phyloP scores from a whole-genome alignment of 768 basidiomycete species.

The Boletus pseudo-olivaceus region DNA sequence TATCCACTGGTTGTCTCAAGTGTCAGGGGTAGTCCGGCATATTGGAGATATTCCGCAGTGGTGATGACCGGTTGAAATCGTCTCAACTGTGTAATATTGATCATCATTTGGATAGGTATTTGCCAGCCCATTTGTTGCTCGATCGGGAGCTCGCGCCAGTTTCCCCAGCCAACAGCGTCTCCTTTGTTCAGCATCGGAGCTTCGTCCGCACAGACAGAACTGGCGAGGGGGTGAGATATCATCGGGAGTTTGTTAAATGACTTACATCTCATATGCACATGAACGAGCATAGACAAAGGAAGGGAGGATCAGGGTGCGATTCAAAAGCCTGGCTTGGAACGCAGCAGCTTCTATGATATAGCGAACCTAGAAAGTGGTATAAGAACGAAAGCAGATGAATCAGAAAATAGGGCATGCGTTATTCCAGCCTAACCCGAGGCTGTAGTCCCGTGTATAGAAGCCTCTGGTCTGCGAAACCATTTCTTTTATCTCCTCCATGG shows the following conservation, averaged over 20 bases:
- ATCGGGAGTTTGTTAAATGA: neutral
- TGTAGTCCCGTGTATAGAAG: constrained; percentile 41
- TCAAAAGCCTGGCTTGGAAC: constrained; percentile 37
- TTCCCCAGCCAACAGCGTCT: constrained; percentile 36
- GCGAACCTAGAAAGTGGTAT: constrained; percentile 30
- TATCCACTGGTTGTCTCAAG: constrained; percentile 36
- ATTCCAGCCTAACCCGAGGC: constrained; percentile 45
- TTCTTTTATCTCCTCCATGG: constrained; percentile 29
- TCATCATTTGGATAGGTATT: constrained; percentile 35
- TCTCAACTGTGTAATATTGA: constrained; percentile 39
- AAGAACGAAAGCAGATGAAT: neutral
- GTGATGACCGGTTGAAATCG: constrained; percentile 34
- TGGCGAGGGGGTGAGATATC: constrained; percentile 4
- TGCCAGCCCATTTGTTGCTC: constrained; percentile 33
- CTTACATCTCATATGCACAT: constrained; percentile 39
- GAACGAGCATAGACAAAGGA: constrained; percentile 42
- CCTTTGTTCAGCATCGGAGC: constrained; percentile 41
- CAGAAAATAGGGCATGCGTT: constrained; percentile 28
- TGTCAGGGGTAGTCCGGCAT: constrained; percentile 29
- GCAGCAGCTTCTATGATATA: constrained; percentile 43
- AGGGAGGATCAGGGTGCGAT: constrained; percentile 40
- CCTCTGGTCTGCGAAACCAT: constrained; percentile 38
- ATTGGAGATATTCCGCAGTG: constrained; percentile 38
- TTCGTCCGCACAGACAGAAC: constrained; percentile 36
- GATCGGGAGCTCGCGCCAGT: constrained; percentile 36